Base-by-base conservation (phyloP, 192 early-diverging fungal species). In the Gonapodya sp. region DNA sequence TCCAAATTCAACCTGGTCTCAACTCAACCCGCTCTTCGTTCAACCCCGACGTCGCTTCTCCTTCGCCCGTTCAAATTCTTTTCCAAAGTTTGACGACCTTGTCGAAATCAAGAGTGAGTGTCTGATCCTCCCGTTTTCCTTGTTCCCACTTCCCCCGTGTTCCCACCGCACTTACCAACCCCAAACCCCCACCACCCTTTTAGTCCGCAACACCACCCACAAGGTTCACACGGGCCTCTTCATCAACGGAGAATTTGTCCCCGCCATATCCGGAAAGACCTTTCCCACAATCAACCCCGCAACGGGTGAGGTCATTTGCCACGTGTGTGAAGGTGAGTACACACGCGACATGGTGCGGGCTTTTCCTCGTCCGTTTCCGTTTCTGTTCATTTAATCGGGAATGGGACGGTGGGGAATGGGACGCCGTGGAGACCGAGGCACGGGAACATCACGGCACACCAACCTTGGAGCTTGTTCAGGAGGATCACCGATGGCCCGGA, bases 221-320 rank as follows among this genome's bases (percentile, higher is more conserved):
- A 77, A 77, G 75, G 34, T 77, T 33, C 75, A 77, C 75, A 77
- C 75, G 18, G 93, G 93, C 79, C 87, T 94, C 24, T 89, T 89
- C 81, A 89, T 89, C 83, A 87, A 87, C 84, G 83, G 83, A 80
- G 35, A 86, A 77, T 89, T 89, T 80, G 83, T 88, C 1, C 78
- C 81, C 0, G 85, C 88, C 34, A n/a, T 81, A 35, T 73, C 78
- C 16, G 87, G 87, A 24, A 82, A 83, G 73, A 88, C 74, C 36
- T 89, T 89, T 79, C 73, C 78, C 32, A 84, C 85, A 0, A 78
- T 84, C 35, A 83, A 88, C 81, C 88, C 88, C 2, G 75, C 75
- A 2, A 77, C 75, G 18, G 75, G 75, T 14, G 75, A 77, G n/a
- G 75, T 77, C 75, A 77, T 77, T 34, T 18, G 18, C 75, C 30